Evolutionary conservation across 495 filamentous ascomycete genomes (phyloP), one percentile per base, ranked within the genome.

Genomic region (Aspergillus funiculosus): DNA sequence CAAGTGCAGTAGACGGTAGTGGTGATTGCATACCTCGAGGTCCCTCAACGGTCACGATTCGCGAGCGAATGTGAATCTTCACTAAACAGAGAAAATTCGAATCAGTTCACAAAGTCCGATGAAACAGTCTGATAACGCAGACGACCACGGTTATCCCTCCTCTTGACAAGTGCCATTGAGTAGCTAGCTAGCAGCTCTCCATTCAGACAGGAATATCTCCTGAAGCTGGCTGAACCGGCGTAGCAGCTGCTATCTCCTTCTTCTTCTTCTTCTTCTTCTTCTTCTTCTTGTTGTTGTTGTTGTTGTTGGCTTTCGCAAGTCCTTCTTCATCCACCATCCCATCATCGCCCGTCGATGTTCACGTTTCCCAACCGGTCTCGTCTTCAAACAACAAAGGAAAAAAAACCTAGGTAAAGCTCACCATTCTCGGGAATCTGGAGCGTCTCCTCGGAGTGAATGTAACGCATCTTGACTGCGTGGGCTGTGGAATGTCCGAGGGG

Each of bases 361-460:
- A 5, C 13, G 21, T 27, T 36, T 18, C 31, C 51, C n/a, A 36
- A 9, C 39, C 49, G 17, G 36, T 20, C 41, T 19, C 10, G 28
- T 28, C 21, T 22, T 26, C 32, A 37, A 39, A 13, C 19, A 39
- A 41, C 31, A n/a, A n/a, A n/a, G n/a, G n/a, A n/a, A 35, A 41
- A 34, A 21, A 51, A 48, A 50, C 39, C 48, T 41, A 46, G 51
- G 46, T 58, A 51, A 61, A 51, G 57, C 89, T 82, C 83, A 96
- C 94, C 92, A 75, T 87, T 88, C 67, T 95, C 87, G 53, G 94
- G 92, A 70, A 98, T 86, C 59, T 79, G 78, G 73, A 98, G 80
- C 74, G 80, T 79, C 82, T 98, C 91, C 75, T 86, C 76, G 63
- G 86, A 91, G 78, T 96, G 88, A 77, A 97, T 95, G 83, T 94